Evolutionary conservation across 164 flowering plant genomes (phyloP), one percentile per base, ranked within the genome.

Genomic region (Vitis labrusca): DNA sequence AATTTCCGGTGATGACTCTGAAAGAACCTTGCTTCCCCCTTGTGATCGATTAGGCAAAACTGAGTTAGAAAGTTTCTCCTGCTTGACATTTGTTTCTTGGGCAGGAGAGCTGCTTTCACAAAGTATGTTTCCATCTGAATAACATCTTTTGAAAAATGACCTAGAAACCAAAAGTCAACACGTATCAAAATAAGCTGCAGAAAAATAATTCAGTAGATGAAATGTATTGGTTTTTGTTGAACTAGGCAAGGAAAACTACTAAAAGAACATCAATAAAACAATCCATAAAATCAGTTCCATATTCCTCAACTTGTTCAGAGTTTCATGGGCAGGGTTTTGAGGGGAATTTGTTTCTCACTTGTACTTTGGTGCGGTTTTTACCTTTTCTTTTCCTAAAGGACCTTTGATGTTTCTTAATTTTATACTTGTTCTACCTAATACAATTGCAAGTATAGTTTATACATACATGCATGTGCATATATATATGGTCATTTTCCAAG

Each of bases 51-150:
- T 69, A 32, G 73, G 65, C 56, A 76, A 63, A 56, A 11, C 57
- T 63, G 72, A 51, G 67, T 68, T 65, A 32, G 71, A 49, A 61
- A 63, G 55, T 1, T 71, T 79, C 27, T 63, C 74, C 52, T 70
- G 78, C 56, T 74, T 75, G 13, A 12, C 67, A 58, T 72, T 71
- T 54, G 59, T 37, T n/a, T 65, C 62, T 63, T 75, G 72, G 66
- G 79, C 55, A 8, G 73, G 74, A 50, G 84, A 61, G 55, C 63
- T 37, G 60, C 48, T 76, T 71, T 73, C 76, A 5, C 27, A 77
- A 66, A 84, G 85, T 58, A 84, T 79, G 50, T 81, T 77, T 63
- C 86, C 86, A 74, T 84, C 87, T 54, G 87, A 84, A 0, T 77
- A 72, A 48, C 80, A 84, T 74, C 87, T 73, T 66, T 79, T 81